Base-by-base conservation (phyloP, 305 asterid genomes). In the Euphrasia arctica region DNA sequence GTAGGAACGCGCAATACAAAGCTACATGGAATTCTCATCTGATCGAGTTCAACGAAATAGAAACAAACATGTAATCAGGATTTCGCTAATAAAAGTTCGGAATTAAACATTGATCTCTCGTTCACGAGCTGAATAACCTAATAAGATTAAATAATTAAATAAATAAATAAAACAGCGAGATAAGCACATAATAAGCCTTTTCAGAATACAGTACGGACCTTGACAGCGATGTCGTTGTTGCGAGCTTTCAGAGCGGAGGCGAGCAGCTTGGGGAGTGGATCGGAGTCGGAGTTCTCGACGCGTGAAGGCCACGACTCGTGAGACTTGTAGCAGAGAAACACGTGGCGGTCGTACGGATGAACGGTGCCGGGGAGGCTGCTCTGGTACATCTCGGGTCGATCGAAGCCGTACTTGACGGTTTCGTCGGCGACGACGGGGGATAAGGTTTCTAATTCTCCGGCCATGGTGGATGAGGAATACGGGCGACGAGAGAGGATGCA, bases 311-410 rank as follows among this genome's bases (percentile, higher is more conserved):
- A 90, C 22, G 76, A 43, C 14, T 85, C 83, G 66, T 83, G 90
- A 69, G 97, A 78, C 81, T 83, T 82, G 83, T 86, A 90, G 78
- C 91, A 82, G 67, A 93, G 95, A 76, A 93, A 90, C 59, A 86
- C 62, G 79, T 93, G 97, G 66, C 97, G 96, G 1, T 78, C 85
- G 88, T 84, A 86, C 10, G 82, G 80, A 63, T 67, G 77, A 68
- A 88, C 91, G 39, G 92, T 82, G 15, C 88, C 95, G 65, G 86
- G 72, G 67, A 93, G 85, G 67, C 73, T 78, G 66, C 36, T 36
- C 34, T 75, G 9, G 82, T 75, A 81, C 97, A 93, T 90, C 82
- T 93, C 99, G 50, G 68, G n/a, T 14, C 97, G 82, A 60, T 88
- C 75, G 74, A 93, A 93, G 48, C 99, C 97, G 75, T 58, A 90